phyloP scores from a whole-genome alignment of 2,329 filamentous ascomycete species.

The Alternaria triticimaculans region DNA sequence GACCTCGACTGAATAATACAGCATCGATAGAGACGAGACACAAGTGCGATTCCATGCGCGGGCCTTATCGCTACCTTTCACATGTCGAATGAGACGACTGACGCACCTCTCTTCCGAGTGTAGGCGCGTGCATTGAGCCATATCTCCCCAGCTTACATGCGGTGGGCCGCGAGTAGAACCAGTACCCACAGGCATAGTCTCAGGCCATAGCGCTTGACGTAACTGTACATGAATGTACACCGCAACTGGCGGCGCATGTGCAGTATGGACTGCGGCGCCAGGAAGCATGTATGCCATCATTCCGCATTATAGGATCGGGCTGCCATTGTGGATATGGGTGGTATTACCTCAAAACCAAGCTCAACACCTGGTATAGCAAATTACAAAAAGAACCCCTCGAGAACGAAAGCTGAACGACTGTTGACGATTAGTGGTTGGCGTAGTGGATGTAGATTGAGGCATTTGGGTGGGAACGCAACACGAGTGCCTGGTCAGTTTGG shows the following conservation, averaged over 20 bases:
- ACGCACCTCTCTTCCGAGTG: background rate
- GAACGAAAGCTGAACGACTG: background rate
- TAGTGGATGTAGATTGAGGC: background rate
- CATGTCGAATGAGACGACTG: background rate
- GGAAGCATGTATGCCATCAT: constrained; percentile 1
- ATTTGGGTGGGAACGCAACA: constrained; percentile 3
- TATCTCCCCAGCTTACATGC: constrained; percentile 19
- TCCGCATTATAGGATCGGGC: background rate
- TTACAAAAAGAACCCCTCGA: background rate
- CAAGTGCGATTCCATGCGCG: background rate
- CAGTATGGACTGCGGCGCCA: background rate
- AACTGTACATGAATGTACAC: constrained; percentile 28
- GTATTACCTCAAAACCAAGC: background rate
- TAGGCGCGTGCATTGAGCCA: constrained; percentile 22
- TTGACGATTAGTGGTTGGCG: background rate
- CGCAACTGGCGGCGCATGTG: background rate
- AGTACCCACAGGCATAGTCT: constrained; percentile 34
- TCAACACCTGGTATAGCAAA: background rate
- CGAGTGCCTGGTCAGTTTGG: background rate
- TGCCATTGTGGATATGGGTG: background rate
- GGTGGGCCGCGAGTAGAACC: constrained; percentile 22
- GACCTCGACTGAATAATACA: background rate
- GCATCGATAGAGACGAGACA: background rate
- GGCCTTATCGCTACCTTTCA: constrained; percentile 1
- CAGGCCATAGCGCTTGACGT: constrained; percentile 35